Base-by-base conservation (phyloP, 2,329 filamentous ascomycete species). In the Venturia nashicola region DNA sequence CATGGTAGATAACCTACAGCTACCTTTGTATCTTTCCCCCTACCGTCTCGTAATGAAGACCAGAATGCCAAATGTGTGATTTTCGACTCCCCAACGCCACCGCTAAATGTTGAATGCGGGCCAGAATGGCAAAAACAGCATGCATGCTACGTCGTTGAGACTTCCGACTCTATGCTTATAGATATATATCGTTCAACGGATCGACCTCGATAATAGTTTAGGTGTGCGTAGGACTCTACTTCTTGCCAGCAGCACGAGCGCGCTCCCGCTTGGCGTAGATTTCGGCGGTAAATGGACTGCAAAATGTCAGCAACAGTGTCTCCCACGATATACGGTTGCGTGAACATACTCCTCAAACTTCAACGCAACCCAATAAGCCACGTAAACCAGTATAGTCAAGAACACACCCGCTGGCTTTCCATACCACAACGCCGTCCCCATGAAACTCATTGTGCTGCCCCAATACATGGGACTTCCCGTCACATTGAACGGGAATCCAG, bases 381-480 rank as follows among this genome's bases (percentile, higher is more conserved):
- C 71, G 69, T 88, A 83, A 16, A 97, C 92, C 78, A 89, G 82
- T 18, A 75, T 79, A 0, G 90, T 91, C 70, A 97, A 75, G 61
- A 93, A 71, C 44, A 97, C 69, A 0, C 94, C 94, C 0, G 93
- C 94, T 0, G 91, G 91, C 78, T 91, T 94, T 64, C 90, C 91
- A 71, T 86, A 91, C 73, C 90, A 85, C 65, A 99, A 77, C 5
- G 93, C 90, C 2, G 88, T 89, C 32, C 90, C 94, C 65, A 97
- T 77, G 77, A 99, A 99, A 77, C 88, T 93, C 82, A 96, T 82
- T 32, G 93, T 94, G 67, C 87, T 91, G 65, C 94, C 94, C 79
- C 91, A 89, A 80, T 99, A 99, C 94, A 99, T 99, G 67, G 94
- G 94, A 62, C 91, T 88, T 68, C 86, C 84, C 63, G 88, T 92